These are phyloP conservation scores for Solanum bulbocastanum DNA, from an alignment of 257 asterid genomes.

Conservation along the genomic window DNA sequence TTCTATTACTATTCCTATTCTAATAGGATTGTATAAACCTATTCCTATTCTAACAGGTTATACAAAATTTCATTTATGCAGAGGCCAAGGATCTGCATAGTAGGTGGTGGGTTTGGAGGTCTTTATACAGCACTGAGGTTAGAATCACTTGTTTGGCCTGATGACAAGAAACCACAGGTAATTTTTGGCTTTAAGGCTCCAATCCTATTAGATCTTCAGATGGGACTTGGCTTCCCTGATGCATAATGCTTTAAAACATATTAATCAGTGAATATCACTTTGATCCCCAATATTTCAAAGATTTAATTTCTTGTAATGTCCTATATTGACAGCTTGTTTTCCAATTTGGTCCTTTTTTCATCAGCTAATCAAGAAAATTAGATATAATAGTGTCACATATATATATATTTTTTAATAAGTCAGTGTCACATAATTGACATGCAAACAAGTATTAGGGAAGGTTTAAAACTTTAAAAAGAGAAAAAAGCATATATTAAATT, in stretches of 20 bases:
- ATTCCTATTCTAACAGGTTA: no score
- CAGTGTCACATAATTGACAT: not conserved
- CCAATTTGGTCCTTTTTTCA: not conserved
- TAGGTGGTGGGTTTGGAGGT: conserved; percentile 99
- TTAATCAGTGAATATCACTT: not conserved
- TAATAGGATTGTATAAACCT: no score
- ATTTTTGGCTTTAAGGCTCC: not conserved
- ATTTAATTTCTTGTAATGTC: not conserved
- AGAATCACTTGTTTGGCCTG: conserved; percentile 93
- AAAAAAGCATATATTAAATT: not conserved
- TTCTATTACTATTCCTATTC: no score
- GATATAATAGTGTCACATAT: not conserved
- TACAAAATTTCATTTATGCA: conserved; percentile 25
- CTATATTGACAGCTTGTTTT: not conserved
- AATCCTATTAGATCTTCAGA: not conserved
- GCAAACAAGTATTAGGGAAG: not conserved
- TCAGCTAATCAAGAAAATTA: not conserved
- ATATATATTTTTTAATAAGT: not conserved
- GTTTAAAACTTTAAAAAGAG: not conserved
- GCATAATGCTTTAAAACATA: not conserved
- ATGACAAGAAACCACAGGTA: conserved; percentile 94
- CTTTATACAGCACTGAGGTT: conserved; percentile 90
- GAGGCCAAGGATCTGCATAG: conserved; percentile 93
- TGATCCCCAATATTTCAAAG: not conserved
- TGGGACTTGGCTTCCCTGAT: not conserved